These are phyloP conservation scores for Fusarium sp. DNA, from an alignment of 2,329 filamentous ascomycete species.

Conservation along the genomic window DNA sequence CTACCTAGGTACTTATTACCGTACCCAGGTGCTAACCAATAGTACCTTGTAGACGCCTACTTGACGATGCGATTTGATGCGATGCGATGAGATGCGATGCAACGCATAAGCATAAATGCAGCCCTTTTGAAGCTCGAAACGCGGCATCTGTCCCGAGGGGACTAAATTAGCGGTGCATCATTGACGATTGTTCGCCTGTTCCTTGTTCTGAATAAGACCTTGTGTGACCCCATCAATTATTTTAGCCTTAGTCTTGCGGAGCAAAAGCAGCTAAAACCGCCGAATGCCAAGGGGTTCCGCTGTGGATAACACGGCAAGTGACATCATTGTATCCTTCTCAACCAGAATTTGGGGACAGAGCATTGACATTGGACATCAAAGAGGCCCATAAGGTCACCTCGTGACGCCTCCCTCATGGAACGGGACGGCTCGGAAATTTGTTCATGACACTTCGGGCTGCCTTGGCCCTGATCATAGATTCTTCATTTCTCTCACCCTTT, in stretches of 20 bases:
- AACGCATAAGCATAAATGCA: not conserved
- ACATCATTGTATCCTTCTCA: conserved; percentile 22
- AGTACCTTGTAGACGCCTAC: not conserved
- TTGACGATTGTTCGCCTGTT: conserved; percentile 20
- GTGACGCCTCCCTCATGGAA: not conserved
- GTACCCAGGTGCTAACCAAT: not conserved
- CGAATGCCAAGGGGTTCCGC: conserved; percentile 23
- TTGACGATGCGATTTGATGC: not conserved
- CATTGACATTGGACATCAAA: not conserved
- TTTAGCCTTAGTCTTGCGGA: conserved; percentile 4
- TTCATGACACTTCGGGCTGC: not conserved
- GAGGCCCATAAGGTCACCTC: not conserved
- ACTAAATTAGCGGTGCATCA: conserved; percentile 28
- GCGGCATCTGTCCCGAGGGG: conserved; percentile 7
- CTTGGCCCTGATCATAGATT: not conserved
- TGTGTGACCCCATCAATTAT: not conserved
- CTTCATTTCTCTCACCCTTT: not conserved
- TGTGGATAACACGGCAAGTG: conserved; percentile 23
- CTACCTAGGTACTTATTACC: not conserved
- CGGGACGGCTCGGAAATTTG: conserved; percentile 1
- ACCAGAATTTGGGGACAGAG: conserved; percentile 18
- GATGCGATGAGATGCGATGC: not conserved
- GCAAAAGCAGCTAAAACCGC: conserved; percentile 4
- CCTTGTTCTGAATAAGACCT: conserved; percentile 12
- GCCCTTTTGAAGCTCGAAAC: not conserved